Evolutionary conservation across 2,329 filamentous ascomycete species (phyloP).

Genomic region (Xylaria polymorpha): DNA sequence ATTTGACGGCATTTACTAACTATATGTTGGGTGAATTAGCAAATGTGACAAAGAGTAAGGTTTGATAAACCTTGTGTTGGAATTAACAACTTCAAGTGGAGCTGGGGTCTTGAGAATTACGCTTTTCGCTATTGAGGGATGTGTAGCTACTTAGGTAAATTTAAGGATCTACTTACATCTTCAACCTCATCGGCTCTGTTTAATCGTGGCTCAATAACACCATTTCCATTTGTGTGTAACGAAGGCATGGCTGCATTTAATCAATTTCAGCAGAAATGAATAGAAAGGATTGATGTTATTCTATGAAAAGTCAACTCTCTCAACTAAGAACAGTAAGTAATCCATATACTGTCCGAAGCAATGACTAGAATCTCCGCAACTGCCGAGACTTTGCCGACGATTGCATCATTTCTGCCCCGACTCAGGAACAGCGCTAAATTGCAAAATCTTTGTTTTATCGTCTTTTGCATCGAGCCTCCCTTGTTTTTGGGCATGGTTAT

Average conservation of each 20-base stretch:
- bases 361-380: slow-evolving; percentile 21
- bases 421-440: slow-evolving; percentile 1
- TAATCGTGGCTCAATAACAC: slow-evolving; percentile 35
- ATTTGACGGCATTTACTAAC: slow-evolving; percentile 75
- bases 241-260: slow-evolving; percentile 15
- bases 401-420: slow-evolving; percentile 35
- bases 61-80: background rate
- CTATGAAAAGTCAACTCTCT: background rate
- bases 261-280: background rate
- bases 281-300: background rate
- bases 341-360: background rate
- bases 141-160: background rate
- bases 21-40: slow-evolving; percentile 49
- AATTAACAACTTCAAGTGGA: slow-evolving; percentile 10
- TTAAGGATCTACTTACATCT: slow-evolving; percentile 54
- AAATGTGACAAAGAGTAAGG: background rate
- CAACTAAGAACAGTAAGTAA: background rate
- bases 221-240: slow-evolving; percentile 26
- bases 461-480: background rate
- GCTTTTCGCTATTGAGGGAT: slow-evolving; percentile 1
- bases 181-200: slow-evolving; percentile 59
- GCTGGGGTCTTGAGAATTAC: slow-evolving; percentile 1
- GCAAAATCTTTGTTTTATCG: background rate
- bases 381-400: slow-evolving; percentile 37
- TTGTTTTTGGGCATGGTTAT: background rate